phyloP scores from a whole-genome alignment of 352 stramenopile species.

The Globisporangium takayamanum region DNA sequence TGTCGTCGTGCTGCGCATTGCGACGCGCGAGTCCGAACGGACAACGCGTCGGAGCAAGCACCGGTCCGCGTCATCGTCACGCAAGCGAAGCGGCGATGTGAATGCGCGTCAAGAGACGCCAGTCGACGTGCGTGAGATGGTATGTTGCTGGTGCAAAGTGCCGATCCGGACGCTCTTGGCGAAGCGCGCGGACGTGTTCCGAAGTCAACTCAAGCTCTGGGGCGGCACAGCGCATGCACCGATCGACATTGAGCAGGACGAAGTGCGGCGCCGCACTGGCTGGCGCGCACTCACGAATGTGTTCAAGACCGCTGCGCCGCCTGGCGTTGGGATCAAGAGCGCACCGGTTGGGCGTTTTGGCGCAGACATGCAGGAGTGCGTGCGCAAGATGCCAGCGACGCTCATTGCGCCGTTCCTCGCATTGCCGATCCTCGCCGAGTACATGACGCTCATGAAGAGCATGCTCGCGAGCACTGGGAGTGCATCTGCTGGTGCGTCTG shows the following conservation, averaged over 20 bases:
- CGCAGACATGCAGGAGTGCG: slow-evolving; percentile 41
- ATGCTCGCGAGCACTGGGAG: slow-evolving; percentile 33
- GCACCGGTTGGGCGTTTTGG: slow-evolving; percentile 36
- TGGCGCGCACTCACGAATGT: slow-evolving; percentile 69
- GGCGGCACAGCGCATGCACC: slow-evolving; percentile 55
- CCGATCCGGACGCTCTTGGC: slow-evolving; percentile 46
- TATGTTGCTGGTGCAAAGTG: slow-evolving; percentile 77
- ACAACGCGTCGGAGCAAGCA: slow-evolving; percentile 10
- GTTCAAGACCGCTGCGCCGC: slow-evolving; percentile 46
- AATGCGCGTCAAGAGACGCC: slow-evolving; percentile 9
- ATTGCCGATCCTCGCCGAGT: slow-evolving; percentile 62
- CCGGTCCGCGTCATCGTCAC: background rate
- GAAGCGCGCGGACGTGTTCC: slow-evolving; percentile 37
- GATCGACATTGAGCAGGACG: slow-evolving; percentile 68
- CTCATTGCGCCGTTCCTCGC: slow-evolving; percentile 60
- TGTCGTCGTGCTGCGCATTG: slow-evolving; percentile 52
- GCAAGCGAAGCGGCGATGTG: background rate
- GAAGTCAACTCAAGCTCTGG: slow-evolving; percentile 50
- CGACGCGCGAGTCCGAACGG: slow-evolving; percentile 8
- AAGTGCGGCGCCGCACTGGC: slow-evolving; percentile 55
- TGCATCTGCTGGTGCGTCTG: slow-evolving; percentile 32
- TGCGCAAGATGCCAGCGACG: slow-evolving; percentile 57
- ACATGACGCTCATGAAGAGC: slow-evolving; percentile 61
- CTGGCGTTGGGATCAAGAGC: slow-evolving; percentile 64
- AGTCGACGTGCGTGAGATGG: slow-evolving; percentile 46